Percentiles rank a stretch among this genome's conserved stretches.
Conservation (phyloP, 148 eudicot genomes). For the Amaranthus cruentus region DNA sequence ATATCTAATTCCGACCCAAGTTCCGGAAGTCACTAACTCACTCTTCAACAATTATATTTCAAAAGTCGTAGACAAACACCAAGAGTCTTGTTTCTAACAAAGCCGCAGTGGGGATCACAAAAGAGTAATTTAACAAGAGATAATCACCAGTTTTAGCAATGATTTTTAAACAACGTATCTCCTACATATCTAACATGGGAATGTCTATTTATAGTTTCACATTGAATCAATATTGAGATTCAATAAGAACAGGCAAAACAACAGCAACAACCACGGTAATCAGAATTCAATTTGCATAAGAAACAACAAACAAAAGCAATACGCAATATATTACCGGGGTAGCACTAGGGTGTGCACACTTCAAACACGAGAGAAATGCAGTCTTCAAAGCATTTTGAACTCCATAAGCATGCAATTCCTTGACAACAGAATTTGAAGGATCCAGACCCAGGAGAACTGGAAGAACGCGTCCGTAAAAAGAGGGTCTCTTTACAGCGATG, state of each 20-base stretch:
- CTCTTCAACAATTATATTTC: background rate
- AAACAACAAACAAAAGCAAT: slow-evolving; percentile 9
- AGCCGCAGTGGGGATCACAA: background rate
- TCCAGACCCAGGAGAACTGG: slow-evolving; percentile 87
- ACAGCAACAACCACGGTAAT: background rate
- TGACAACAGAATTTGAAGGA: slow-evolving; percentile 58
- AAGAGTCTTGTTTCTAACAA: background rate
- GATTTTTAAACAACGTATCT: background rate
- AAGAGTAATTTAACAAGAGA: background rate
- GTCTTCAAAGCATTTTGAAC: slow-evolving; percentile 76
- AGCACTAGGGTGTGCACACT: slow-evolving; percentile 85
- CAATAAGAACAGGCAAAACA: slow-evolving; percentile 4
- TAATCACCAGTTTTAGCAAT: background rate
- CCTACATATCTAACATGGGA: background rate
- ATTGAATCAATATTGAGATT: background rate
- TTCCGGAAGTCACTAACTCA: background rate
- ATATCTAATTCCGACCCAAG: background rate
- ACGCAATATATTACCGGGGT: slow-evolving; percentile 56
- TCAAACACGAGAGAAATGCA: slow-evolving; percentile 80
- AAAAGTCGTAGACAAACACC: background rate
- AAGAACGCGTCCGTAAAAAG: slow-evolving; percentile 92
- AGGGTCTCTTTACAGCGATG: slow-evolving; percentile 82
- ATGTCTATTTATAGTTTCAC: background rate
- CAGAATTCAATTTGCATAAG: background rate
- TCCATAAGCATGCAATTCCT: slow-evolving; percentile 64